Evolutionary conservation across 345 rosid species (phyloP).

Genomic region (Arabidopsis suecica): DNA sequence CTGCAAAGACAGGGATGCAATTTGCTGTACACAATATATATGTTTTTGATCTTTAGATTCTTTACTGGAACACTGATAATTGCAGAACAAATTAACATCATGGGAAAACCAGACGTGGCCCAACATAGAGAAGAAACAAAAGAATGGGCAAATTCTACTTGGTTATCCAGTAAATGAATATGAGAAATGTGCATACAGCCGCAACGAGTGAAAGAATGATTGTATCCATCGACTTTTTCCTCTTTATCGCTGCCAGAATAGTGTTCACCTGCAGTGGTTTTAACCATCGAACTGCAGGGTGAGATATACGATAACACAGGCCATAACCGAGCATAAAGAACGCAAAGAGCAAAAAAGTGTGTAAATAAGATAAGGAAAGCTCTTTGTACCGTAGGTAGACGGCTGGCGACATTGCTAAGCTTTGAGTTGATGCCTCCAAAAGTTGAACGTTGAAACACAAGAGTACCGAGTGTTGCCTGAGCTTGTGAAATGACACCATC

Average conservation of each 20-base stretch:
- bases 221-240: constrained; percentile 96
- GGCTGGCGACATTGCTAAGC: constrained; percentile 89
- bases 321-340: not conserved
- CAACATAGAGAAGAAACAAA: constrained; percentile 36
- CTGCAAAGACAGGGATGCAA: constrained; percentile 22
- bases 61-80: constrained; percentile 32
- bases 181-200: constrained; percentile 91
- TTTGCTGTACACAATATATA: constrained; percentile 44
- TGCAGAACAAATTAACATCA: constrained; percentile 33
- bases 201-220: constrained; percentile 93
- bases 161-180: constrained; percentile 91
- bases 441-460: constrained; percentile 85
- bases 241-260: constrained; percentile 80
- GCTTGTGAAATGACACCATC: constrained; percentile 97
- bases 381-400: constrained; percentile 78
- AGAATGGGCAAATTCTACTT: constrained; percentile 55
- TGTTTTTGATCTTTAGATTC: constrained; percentile 32
- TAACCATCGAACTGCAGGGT: constrained; percentile 32
- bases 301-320: not conserved
- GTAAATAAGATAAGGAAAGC: constrained; percentile 1
- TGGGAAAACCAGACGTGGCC: constrained; percentile 39
- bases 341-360: constrained; percentile 2
- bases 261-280: constrained; percentile 76
- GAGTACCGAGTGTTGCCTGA: constrained; percentile 87
- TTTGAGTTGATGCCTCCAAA: constrained; percentile 96